Evolutionary conservation across 2,329 filamentous ascomycete species (phyloP), one percentile per base, ranked within the genome.

Genomic region (Colletotrichum karsti): DNA sequence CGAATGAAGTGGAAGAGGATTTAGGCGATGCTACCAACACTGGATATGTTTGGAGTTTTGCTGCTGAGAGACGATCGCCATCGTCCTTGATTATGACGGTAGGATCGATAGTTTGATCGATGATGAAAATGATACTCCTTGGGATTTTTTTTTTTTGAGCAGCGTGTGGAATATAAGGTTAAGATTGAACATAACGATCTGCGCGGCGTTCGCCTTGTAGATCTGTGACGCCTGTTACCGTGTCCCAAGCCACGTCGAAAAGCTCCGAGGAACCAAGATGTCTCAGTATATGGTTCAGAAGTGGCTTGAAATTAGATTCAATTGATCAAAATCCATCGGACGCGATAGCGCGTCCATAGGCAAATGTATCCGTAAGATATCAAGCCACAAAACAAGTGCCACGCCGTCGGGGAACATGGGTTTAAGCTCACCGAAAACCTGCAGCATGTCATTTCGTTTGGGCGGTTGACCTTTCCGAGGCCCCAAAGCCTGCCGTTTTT

Each of bases 81-180:
- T 26, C 41, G 20, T 50, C n/a, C n/a, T n/a, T 37, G 7, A 28
- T 15, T 41, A 13, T 8, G 33, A 26, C 18, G 42, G 48, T n/a
- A 10, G 12, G 18, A 37, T 53, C 42, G 37, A 58, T 54, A 57
- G 60, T 53, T 22, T 58, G 64, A 53, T 46, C 51, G 53, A 64
- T 53, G 5, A 10, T 6, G 35, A 24, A 28, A 33, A 37, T 28
- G 12, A 20, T 9, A 15, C 18, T 53, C 4, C 28, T 15, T 28
- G 20, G 30, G 10, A 13, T 22, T 15, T 46, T 22, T 46, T 24
- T 46, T 46, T 22, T 13, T 4, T 9, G 5, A 28, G 46, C n/a
- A n/a, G 28, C 28, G 12, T 18, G n/a, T 53, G 41, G 41, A 58
- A 55, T 26, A 55, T 41, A 48, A 58, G 41, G 41, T 48, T 8